Percentiles rank a stretch among this genome's conserved stretches.
These are phyloP conservation scores for Speleostelium caveatum DNA, from an alignment of 78 protist species.

Conservation along the genomic window DNA sequence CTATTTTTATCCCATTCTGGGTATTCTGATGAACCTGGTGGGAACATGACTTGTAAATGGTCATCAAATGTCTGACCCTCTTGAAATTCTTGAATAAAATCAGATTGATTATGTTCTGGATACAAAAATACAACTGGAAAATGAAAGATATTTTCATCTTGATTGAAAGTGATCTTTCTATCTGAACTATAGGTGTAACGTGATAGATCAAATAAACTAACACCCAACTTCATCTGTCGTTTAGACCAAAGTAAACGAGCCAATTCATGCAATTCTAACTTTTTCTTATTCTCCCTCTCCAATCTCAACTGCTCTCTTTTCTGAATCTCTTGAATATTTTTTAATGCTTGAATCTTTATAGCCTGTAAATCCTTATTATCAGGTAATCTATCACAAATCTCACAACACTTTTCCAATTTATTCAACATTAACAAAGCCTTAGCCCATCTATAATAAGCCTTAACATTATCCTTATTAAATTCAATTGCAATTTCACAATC, in stretches of 20 bases:
- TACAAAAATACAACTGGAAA: conserved; percentile 55
- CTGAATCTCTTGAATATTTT: background rate
- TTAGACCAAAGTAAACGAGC: conserved; percentile 20
- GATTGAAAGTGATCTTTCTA: conserved; percentile 44
- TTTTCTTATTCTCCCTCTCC: background rate
- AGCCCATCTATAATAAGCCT: conserved; percentile 45
- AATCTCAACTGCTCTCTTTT: conserved; percentile 11
- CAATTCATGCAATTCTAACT: background rate
- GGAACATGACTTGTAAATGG: conserved; percentile 79
- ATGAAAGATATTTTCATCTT: conserved; percentile 4
- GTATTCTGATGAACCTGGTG: conserved; percentile 41
- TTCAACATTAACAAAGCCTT: conserved; percentile 15
- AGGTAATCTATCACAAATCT: conserved; percentile 8
- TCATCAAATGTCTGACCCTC: conserved; percentile 70
- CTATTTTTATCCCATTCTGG: conserved; percentile 77
- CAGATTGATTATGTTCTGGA: conserved; percentile 52
- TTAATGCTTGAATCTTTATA: background rate
- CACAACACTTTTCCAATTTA: conserved; percentile 27
- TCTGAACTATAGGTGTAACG: conserved; percentile 27
- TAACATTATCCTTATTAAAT: conserved; percentile 50
- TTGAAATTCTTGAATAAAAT: conserved; percentile 66
- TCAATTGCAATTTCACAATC: conserved; percentile 67
- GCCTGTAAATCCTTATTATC: conserved; percentile 15
- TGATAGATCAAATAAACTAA: conserved; percentile 20
- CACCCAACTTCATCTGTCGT: conserved; percentile 3